A percentile compares a stretch with the other conserved stretches of the same genome.
Conservation (phyloP, 2,329 filamentous ascomycete species). For the Volutella citrinella region DNA sequence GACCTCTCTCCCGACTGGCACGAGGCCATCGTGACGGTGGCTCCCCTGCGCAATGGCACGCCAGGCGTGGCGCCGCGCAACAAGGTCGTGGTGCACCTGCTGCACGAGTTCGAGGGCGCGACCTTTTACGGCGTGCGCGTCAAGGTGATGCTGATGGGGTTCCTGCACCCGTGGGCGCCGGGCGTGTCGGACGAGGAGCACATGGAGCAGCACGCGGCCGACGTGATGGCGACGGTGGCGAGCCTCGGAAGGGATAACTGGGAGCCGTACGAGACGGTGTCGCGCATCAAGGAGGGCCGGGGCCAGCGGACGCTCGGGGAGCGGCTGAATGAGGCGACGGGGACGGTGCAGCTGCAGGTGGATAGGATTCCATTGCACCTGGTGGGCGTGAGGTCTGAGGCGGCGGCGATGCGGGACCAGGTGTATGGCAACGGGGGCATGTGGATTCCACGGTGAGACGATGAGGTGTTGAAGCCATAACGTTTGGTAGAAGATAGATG, state of each 20-base stretch:
- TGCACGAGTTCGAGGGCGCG: conserved; percentile 46
- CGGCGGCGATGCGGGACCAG: conserved; percentile 45
- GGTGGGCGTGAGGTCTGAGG: conserved; percentile 54
- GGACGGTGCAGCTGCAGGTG: conserved; percentile 50
- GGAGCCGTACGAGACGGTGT: conserved; percentile 38
- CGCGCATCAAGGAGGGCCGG: conserved; percentile 35
- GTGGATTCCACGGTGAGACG: conserved; percentile 40
- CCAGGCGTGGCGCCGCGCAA: conserved; percentile 48
- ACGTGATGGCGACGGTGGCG: conserved; percentile 41
- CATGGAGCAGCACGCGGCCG: conserved; percentile 32
- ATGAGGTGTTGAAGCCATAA: too few relatives aligned
- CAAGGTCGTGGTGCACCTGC: conserved; percentile 50
- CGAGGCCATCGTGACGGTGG: conserved; percentile 56
- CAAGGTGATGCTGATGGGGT: conserved; percentile 59
- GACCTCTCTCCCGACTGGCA: conserved; percentile 49
- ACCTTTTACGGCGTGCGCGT: conserved; percentile 43
- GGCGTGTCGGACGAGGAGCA: conserved; percentile 18
- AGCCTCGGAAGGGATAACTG: conserved; percentile 46
- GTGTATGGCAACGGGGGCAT: conserved; percentile 47
- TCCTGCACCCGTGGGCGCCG: conserved; percentile 40
- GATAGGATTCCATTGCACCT: conserved; percentile 58
- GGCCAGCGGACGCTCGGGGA: conserved; percentile 43
- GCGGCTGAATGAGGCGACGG: conserved; percentile 45
- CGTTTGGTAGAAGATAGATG: conserved; percentile 21
- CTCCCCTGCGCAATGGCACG: conserved; percentile 44